A percentile compares a stretch with the other conserved stretches of the same genome.
These are phyloP conservation scores for Xylariaceae sp. DNA, from an alignment of 2,329 filamentous ascomycete species.

Conservation along the genomic window DNA sequence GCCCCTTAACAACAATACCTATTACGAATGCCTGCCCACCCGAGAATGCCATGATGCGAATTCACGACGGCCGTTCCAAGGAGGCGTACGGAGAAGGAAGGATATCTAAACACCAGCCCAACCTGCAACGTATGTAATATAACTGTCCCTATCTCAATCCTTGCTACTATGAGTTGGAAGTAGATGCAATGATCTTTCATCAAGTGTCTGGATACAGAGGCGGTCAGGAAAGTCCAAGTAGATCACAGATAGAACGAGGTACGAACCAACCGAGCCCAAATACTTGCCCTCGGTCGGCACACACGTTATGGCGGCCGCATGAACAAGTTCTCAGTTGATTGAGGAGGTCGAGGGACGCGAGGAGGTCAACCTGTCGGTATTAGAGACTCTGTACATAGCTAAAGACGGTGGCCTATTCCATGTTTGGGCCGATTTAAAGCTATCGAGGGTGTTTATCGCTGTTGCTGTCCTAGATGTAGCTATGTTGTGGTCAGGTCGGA, in stretches of 20 bases:
- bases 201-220: neutral
- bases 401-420: neutral
- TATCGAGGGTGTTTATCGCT: constrained; percentile 1
- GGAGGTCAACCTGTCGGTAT: neutral
- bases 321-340: neutral
- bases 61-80: neutral
- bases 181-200: neutral
- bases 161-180: neutral
- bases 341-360: neutral
- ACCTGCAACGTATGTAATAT: neutral
- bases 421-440: neutral
- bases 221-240: neutral
- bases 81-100: neutral
- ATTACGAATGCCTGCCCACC: neutral
- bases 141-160: neutral
- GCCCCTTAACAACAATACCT: neutral
- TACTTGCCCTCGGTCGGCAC: neutral
- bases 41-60: neutral
- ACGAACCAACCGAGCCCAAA: neutral
- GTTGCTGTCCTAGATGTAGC: constrained; percentile 21
- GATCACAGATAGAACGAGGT: neutral
- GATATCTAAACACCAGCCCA: neutral
- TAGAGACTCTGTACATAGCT: neutral
- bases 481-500: constrained; percentile 30
- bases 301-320: neutral